Percentiles rank a stretch among this genome's conserved stretches.
Evolutionary conservation across 805 yeast genomes (phyloP).

Genomic region (Candida loeiensis): DNA sequence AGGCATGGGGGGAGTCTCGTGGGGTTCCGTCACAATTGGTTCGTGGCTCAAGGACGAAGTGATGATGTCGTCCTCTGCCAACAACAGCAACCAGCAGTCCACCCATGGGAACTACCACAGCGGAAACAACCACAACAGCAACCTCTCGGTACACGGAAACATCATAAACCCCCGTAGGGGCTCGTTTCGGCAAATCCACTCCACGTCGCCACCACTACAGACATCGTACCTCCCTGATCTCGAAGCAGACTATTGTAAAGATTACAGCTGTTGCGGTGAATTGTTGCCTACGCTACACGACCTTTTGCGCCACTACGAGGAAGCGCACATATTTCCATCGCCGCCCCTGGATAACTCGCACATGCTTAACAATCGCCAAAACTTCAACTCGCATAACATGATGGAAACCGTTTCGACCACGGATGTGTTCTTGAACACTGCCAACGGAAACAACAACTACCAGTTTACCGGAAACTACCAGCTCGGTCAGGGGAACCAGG

Average conservation of each 20-base stretch:
- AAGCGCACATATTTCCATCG: conserved; percentile 75
- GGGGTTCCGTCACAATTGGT: conserved; percentile 95
- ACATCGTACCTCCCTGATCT: conserved; percentile 85
- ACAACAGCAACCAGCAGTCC: conserved; percentile 15
- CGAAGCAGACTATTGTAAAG: conserved; percentile 95
- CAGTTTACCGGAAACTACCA: conserved; percentile 12
- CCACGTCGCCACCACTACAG: conserved; percentile 61
- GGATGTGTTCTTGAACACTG: conserved; percentile 73
- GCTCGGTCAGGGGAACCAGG: conserved; percentile 10
- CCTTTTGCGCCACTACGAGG: conserved; percentile 90
- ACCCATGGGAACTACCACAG: too few species aligned
- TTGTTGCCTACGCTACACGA: conserved; percentile 91
- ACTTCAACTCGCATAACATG: conserved; percentile 48
- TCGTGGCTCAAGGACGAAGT: conserved; percentile 96
- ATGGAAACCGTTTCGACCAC: conserved; percentile 91
- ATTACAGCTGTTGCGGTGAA: conserved; percentile 94
- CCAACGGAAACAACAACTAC: conserved; percentile 20
- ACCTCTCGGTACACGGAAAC: conserved; percentile 16
- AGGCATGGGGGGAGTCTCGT: conserved; percentile 96
- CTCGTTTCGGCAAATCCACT: conserved; percentile 32
- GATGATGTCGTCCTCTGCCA: conserved; percentile 44
- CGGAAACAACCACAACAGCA: conserved; percentile 12
- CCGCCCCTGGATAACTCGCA: conserved; percentile 41
- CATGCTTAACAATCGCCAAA: conserved; percentile 26
- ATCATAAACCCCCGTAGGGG: conserved; percentile 37